phyloP scores from a whole-genome alignment of 208 protist genomes.

The Trichomonas gallinae region DNA sequence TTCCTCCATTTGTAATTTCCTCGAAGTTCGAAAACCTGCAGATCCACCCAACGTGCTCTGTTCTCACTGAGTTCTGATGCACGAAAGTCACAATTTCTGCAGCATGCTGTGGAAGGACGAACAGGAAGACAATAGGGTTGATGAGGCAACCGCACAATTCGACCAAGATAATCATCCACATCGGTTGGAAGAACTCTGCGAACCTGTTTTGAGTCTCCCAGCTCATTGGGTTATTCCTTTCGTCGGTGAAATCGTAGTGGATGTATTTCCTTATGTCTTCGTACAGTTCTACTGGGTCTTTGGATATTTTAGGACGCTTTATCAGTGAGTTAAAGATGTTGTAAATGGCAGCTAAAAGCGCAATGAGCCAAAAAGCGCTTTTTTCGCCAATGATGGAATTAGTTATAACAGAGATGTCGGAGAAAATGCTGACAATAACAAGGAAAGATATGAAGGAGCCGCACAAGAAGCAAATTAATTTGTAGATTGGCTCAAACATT shows the following conservation, averaged over 20 bases:
- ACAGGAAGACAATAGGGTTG: not conserved
- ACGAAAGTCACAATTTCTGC: not conserved
- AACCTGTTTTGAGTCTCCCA: not conserved
- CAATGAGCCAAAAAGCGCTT: not conserved
- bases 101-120: not conserved
- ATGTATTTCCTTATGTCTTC: not conserved
- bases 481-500: not conserved
- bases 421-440: not conserved
- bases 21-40: not conserved
- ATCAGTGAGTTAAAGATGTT: not conserved
- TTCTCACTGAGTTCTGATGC: not conserved
- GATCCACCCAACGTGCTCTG: not conserved
- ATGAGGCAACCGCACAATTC: not conserved
- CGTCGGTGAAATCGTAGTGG: not conserved
- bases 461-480: not conserved
- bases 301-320: not conserved
- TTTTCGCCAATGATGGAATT: not conserved
- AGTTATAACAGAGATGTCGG: not conserved
- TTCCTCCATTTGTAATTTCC: not conserved
- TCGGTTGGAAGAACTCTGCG: not conserved
- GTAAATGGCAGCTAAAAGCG: not conserved
- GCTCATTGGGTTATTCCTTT: not conserved
- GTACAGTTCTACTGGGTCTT: not conserved
- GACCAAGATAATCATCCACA: not conserved
- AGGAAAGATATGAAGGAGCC: not conserved